Evolutionary conservation across 2,329 filamentous ascomycete species (phyloP), one percentile per base, ranked within the genome.

Genomic region (Nemania serpens): DNA sequence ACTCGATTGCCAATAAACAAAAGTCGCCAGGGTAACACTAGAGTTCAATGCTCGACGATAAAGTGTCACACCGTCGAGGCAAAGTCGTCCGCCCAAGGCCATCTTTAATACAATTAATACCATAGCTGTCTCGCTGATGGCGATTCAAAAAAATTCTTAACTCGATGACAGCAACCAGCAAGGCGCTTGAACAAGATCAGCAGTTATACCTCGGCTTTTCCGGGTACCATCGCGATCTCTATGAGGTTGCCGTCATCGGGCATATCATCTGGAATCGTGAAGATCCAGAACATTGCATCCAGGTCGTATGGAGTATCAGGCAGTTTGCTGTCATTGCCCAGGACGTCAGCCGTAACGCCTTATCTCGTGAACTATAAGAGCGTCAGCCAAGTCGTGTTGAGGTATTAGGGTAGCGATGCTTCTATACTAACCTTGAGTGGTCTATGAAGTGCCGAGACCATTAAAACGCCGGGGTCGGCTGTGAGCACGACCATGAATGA

Each of bases 261-360:
- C 17, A 15, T 15, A 13, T 36, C 39, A 41, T 58, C 39, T 53
- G 43, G 41, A 41, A 46, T 39, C 11, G 42, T 51, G 13, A 29
- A 47, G 55, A 45, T 55, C 61, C 61, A 33, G 36, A 53, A 53
- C 58, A 45, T 42, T 39, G 34, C 5, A 50, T 64, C 66, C 60
- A 63, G 59, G 66, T 66, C 52, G 63, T 53, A 62, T 57, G 59
- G 50, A 55, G 62, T 48, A 39, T 46, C 47, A 58, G 69, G 70
- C 71, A 68, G 68, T 75, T 75, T 75, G 65, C 56, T 63, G 73
- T 75, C 71, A 13, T 41, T 74, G 68, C 71, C 70, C 62, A 73
- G 71, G 73, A 75, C 73, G 63, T 67, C 42, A 64, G 64, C 64
- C 65, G 60, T 56, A 62, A 60, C 55, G 58, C 63, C 55, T 46